Base-by-base conservation (phyloP, 441 rosid species). In the Aquilaria agallochum region DNA sequence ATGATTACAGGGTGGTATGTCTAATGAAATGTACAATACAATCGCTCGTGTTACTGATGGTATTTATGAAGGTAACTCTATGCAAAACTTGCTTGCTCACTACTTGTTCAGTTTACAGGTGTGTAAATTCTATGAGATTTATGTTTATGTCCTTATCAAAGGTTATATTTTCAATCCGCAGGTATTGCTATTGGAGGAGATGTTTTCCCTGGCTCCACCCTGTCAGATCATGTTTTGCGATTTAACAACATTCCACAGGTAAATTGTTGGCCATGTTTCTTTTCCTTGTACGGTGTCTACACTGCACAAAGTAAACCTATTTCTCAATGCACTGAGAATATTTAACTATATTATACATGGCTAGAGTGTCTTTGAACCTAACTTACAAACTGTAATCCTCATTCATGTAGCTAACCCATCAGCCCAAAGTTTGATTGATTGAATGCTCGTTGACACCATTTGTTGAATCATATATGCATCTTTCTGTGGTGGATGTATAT, bases 181-280 rank as follows among this genome's bases (percentile, higher is more conserved):
- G 91, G 91, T 67, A 78, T 85, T 75, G 91, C 86, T 30, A 85
- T 85, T 60, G 88, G 86, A 71, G 91, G 91, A 64, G 91, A 85
- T 68, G 91, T 83, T 56, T 85, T 83, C 74, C 88, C 86, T 0
- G 88, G 88, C 55, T 85, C 91, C 46, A 85, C 90, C 13, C 84
- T 85, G 57, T 85, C 90, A 66, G 84, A 85, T 70, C 83, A 82
- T 65, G 77, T 80, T 59, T 73, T 85, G 80, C 72, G 91, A 66
- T 85, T 85, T 64, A 85, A 83, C 78, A 83, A 82, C 76, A 85
- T 85, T 58, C 88, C 88, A 50, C 86, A 83, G 81, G 88, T 83
- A 66, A 58, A 50, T 53, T 53, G 32, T 40, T 40, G 44, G 2
- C 49, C 49, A 44, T 62, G 64, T 36, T 9, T 53, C 14, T 57